A percentile compares a stretch with the other conserved stretches of the same genome.
Conservation (phyloP, 2,329 filamentous ascomycete species). For the Colletotrichum tropicale region DNA sequence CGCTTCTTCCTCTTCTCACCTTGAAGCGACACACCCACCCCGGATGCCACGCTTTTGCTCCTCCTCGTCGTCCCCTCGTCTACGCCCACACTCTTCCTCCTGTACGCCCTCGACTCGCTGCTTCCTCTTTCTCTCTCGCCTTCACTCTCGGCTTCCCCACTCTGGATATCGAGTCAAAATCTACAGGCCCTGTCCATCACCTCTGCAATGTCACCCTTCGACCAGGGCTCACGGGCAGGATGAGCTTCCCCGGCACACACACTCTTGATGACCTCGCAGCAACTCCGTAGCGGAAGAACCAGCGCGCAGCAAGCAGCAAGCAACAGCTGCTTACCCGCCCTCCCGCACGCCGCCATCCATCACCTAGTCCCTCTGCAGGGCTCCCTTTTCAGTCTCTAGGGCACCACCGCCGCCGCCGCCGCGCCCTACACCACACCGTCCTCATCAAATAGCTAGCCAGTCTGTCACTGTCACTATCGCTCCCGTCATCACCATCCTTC, state of each 20-base stretch:
- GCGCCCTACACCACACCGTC: background rate
- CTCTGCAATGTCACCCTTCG: slow-evolving; percentile 12
- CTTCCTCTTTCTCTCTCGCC: background rate
- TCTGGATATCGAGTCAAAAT: slow-evolving; percentile 2
- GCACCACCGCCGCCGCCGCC: background rate
- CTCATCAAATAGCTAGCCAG: background rate
- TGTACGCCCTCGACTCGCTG: background rate
- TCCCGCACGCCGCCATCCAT: background rate
- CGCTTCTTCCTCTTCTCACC: background rate
- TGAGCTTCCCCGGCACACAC: slow-evolving; percentile 19
- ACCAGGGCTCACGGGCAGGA: slow-evolving; percentile 11
- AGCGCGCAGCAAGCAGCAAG: background rate
- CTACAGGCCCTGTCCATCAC: slow-evolving; percentile 10
- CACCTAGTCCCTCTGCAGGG: background rate
- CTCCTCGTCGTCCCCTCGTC: background rate
- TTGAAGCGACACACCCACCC: background rate
- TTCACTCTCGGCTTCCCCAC: background rate
- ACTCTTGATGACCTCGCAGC: slow-evolving; percentile 1
- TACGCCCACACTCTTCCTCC: background rate
- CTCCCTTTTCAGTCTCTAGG: background rate
- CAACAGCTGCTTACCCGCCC: background rate
- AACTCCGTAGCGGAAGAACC: background rate
- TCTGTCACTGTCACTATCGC: background rate
- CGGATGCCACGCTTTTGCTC: background rate
- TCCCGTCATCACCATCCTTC: background rate